Evolutionary conservation across 2,329 filamentous ascomycete species (phyloP).

Genomic region (Penicillium sp.): DNA sequence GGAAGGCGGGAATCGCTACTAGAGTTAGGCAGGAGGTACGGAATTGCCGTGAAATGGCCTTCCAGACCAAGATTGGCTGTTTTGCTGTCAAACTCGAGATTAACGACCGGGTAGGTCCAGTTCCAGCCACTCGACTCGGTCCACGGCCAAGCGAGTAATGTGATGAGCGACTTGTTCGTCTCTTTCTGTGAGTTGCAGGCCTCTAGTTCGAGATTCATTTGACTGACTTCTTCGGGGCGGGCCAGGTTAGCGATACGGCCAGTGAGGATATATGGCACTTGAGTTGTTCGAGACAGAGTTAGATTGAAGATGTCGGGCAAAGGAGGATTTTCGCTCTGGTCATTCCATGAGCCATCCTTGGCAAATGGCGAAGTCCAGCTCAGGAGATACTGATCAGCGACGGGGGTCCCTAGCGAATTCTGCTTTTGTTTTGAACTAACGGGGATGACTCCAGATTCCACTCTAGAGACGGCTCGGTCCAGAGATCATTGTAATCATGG

Average conservation of each 20-base stretch:
- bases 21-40: not conserved
- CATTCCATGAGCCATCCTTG: not conserved
- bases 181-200: not conserved
- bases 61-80: constrained; percentile 3
- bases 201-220: not conserved
- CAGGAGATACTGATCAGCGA: not conserved
- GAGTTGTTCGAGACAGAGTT: not conserved
- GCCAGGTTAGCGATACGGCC: not conserved
- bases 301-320: not conserved
- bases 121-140: not conserved
- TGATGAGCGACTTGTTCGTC: not conserved
- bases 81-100: constrained; percentile 1
- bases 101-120: not conserved
- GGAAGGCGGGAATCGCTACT: not conserved
- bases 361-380: not conserved
- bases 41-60: not conserved
- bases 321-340: not conserved
- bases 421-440: not conserved
- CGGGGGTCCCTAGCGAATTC: not conserved
- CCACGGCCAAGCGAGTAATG: not conserved
- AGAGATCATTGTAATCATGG: not conserved
- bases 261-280: not conserved
- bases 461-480: not conserved
- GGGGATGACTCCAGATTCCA: constrained; percentile 1
- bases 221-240: not conserved